A percentile compares a stretch with the other conserved stretches of the same genome.
Conservation (phyloP, 805 yeast genomes). For the Saturnispora sekii region DNA sequence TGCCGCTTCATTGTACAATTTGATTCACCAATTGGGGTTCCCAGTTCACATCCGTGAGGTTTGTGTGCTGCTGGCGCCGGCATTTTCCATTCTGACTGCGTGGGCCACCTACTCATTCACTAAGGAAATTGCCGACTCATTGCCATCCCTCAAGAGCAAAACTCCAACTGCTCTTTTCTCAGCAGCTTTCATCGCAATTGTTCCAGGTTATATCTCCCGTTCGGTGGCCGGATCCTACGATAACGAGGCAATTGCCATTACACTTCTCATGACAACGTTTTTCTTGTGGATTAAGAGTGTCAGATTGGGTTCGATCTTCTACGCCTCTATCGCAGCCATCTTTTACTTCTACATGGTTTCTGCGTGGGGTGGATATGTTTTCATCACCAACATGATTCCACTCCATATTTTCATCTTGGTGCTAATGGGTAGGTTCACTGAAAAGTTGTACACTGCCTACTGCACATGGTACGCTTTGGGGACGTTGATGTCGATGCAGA, state of each 20-base stretch:
- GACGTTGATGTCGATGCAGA: conserved; percentile 97
- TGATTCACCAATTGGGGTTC: conserved; percentile 52
- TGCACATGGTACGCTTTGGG: conserved; percentile 97
- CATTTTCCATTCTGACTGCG: conserved; percentile 88
- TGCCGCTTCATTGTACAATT: conserved; percentile 79
- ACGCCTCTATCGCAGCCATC: conserved; percentile 74
- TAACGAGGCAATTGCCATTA: conserved; percentile 97
- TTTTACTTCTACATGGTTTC: conserved; percentile 97
- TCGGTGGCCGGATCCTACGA: conserved; percentile 99
- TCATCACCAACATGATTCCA: conserved; percentile 95
- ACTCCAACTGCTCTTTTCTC: conserved; percentile 78
- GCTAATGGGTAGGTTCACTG: conserved; percentile 88
- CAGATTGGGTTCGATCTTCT: conserved; percentile 81
- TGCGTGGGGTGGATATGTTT: conserved; percentile 99
- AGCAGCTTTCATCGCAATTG: conserved; percentile 93
- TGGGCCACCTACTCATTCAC: conserved; percentile 81
- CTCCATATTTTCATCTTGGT: conserved; percentile 85
- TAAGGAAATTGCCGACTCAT: conserved; percentile 74
- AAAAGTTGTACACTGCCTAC: conserved; percentile 78
- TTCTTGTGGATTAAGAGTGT: conserved; percentile 92
- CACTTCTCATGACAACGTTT: conserved; percentile 89
- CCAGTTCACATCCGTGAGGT: conserved; percentile 93
- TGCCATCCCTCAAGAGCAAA: conserved; percentile 17
- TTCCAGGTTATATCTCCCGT: conserved; percentile 96
- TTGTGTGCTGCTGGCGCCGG: conserved; percentile 95